A percentile compares a stretch with the other conserved stretches of the same genome.
These are phyloP conservation scores for Candida maesae DNA, from an alignment of 805 yeast species.

Conservation along the genomic window DNA sequence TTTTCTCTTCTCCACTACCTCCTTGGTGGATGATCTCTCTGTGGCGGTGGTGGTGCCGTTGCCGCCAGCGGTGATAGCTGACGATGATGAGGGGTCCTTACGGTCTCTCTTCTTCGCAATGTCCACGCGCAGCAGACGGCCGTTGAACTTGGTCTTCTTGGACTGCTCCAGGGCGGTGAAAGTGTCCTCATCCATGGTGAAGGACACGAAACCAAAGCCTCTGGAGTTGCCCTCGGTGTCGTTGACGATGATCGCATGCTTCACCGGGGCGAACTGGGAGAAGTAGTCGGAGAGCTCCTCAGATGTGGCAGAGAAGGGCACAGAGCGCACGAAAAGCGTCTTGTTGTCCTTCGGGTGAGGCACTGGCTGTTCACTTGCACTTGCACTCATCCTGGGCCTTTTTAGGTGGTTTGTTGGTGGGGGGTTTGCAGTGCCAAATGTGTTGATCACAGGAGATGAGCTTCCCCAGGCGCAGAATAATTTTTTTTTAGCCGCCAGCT, in stretches of 20 bases:
- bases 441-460: too few species aligned
- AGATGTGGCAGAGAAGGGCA: slow-evolving; percentile 76
- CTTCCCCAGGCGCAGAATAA: too few species aligned
- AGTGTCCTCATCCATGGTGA: slow-evolving; percentile 82
- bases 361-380: too few species aligned
- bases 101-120: slow-evolving; percentile 92
- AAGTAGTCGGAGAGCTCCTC: slow-evolving; percentile 82
- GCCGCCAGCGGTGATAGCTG: too few species aligned
- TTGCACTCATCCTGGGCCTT: too few species aligned
- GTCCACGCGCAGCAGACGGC: slow-evolving; percentile 69
- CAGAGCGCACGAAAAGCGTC: slow-evolving; percentile 80
- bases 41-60: too few species aligned
- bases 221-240: slow-evolving; percentile 74
- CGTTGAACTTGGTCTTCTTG: slow-evolving; percentile 61
- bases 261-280: slow-evolving; percentile 90
- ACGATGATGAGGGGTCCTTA: too few species aligned
- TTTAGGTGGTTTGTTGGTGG: too few species aligned
- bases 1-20: slow-evolving; percentile 66
- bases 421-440: too few species aligned
- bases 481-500: too few species aligned
- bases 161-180: slow-evolving; percentile 65
- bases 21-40: slow-evolving; percentile 10
- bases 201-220: slow-evolving; percentile 96
- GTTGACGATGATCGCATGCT: slow-evolving; percentile 87
- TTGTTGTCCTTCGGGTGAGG: too few species aligned